Conservation (phyloP, 2,329 filamentous ascomycete species). For the Ophioceras dolichostomum region DNA sequence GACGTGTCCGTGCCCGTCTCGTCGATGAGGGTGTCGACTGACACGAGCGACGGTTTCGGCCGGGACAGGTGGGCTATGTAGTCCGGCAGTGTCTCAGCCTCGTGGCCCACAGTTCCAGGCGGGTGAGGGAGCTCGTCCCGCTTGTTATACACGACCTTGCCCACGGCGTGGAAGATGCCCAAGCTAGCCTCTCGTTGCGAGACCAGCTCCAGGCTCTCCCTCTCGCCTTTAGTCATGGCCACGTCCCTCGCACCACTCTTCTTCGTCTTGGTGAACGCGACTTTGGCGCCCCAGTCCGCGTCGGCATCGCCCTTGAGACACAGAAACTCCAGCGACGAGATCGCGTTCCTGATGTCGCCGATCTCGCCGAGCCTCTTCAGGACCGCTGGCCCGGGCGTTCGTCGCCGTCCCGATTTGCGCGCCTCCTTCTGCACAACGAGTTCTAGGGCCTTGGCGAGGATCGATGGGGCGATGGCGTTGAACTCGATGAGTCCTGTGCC, state of each 20-base stretch:
- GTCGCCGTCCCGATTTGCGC: conserved; percentile 59
- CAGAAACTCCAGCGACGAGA: conserved; percentile 84
- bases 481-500: conserved; percentile 77
- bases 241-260: conserved; percentile 43
- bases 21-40: conserved; percentile 68
- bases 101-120: conserved; percentile 20
- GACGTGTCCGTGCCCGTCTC: conserved; percentile 87
- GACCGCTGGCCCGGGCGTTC: conserved; percentile 66
- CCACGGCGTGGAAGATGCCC: conserved; percentile 91
- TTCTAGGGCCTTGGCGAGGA: conserved; percentile 75
- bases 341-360: conserved; percentile 86
- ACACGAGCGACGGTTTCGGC: conserved; percentile 51
- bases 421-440: conserved; percentile 77
- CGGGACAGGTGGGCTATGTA: conserved; percentile 45
- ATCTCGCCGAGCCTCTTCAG: conserved; percentile 72
- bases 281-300: conserved; percentile 61
- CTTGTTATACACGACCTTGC: conserved; percentile 95
- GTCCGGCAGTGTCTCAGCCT: conserved; percentile 43
- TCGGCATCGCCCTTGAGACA: conserved; percentile 71
- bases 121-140: conserved; percentile 44
- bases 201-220: conserved; percentile 67
- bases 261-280: conserved; percentile 58
- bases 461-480: conserved; percentile 79
- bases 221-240: conserved; percentile 61
- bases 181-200: conserved; percentile 81